phyloP scores from a whole-genome alignment of 2,329 filamentous ascomycete species.

The Colletotrichum godetiae region DNA sequence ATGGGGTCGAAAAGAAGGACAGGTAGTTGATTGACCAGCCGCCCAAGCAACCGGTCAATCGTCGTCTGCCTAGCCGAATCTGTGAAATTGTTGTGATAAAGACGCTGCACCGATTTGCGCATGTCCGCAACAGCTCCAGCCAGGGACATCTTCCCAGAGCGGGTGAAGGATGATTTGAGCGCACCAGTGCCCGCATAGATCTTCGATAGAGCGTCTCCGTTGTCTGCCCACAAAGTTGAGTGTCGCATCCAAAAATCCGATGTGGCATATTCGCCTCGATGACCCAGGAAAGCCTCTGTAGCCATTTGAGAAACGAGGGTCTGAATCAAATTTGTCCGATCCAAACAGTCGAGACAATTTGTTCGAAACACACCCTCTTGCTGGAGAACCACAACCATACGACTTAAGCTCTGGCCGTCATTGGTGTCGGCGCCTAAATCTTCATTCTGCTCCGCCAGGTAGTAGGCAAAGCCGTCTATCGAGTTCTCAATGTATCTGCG shows the following conservation, averaged over 20 bases:
- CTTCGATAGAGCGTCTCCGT: conserved; percentile 91
- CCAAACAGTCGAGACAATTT: conserved; percentile 95
- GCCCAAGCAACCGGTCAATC: conserved; percentile 91
- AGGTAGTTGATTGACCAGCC: conserved; percentile 83
- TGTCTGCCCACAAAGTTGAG: conserved; percentile 95
- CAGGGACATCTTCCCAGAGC: conserved; percentile 94
- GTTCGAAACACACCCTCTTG: conserved; percentile 97
- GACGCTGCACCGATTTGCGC: conserved; percentile 90
- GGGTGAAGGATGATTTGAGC: conserved; percentile 93
- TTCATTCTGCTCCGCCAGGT: conserved; percentile 79
- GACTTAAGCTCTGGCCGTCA: conserved; percentile 48
- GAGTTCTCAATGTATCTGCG: conserved; percentile 81
- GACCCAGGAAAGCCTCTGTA: conserved; percentile 83
- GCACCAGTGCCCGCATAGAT: conserved; percentile 98
- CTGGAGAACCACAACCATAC: conserved; percentile 79
- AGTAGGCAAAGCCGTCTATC: conserved; percentile 92
- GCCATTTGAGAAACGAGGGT: conserved; percentile 96
- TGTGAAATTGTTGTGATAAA: conserved; percentile 98
- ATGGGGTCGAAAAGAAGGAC: conserved; percentile 94
- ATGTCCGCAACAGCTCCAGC: conserved; percentile 95
- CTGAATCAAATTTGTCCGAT: conserved; percentile 95
- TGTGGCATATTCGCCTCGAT: conserved; percentile 75
- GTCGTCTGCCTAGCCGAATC: conserved; percentile 94
- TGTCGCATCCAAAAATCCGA: conserved; percentile 93
- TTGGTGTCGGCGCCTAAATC: conserved; percentile 58